Evolutionary conservation across 768 basidiomycete species (phyloP).

Genomic region (Mycena latifolia): DNA sequence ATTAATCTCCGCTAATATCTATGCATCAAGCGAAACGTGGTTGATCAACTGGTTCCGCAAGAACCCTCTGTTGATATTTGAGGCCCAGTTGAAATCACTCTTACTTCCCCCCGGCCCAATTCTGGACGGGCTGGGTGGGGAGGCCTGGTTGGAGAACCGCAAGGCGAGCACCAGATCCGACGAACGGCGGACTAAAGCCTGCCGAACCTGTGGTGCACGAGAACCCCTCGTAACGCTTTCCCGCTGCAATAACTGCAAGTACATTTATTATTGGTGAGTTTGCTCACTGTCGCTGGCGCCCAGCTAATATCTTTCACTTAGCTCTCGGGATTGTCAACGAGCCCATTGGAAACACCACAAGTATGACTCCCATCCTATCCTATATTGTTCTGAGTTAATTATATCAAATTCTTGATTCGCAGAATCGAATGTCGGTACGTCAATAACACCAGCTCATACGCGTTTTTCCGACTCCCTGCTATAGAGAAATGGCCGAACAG

Average conservation of each 20-base stretch:
- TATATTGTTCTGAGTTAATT: too few species aligned
- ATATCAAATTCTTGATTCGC: too few species aligned
- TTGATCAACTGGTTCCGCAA: constrained; percentile 38
- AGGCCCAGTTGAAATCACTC: constrained; percentile 3
- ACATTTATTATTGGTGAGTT: constrained; percentile 42
- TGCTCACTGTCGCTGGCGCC: too few species aligned
- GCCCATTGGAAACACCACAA: constrained; percentile 40
- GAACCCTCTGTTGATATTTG: constrained; percentile 26
- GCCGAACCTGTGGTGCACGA: constrained; percentile 33
- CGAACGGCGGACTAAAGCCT: constrained; percentile 31
- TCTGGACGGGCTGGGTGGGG: constrained; percentile 34
- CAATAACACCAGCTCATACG: not conserved
- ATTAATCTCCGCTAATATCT: not conserved
- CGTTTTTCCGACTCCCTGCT: not conserved
- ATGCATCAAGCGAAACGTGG: constrained; percentile 27
- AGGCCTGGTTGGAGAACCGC: constrained; percentile 34
- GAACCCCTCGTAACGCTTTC: constrained; percentile 37
- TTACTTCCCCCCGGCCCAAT: constrained; percentile 32
- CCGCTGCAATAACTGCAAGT: constrained; percentile 38
- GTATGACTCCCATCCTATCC: too few species aligned
- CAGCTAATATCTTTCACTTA: not conserved
- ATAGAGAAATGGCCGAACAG: constrained; percentile 27
- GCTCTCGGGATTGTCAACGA: constrained; percentile 42
- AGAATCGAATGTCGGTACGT: constrained; percentile 21
- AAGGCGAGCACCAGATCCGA: constrained; percentile 32